Evolutionary conservation across 169 alveolate species (phyloP), one percentile per base, ranked within the genome.

Genomic region (Plasmodium cynomolgi): DNA sequence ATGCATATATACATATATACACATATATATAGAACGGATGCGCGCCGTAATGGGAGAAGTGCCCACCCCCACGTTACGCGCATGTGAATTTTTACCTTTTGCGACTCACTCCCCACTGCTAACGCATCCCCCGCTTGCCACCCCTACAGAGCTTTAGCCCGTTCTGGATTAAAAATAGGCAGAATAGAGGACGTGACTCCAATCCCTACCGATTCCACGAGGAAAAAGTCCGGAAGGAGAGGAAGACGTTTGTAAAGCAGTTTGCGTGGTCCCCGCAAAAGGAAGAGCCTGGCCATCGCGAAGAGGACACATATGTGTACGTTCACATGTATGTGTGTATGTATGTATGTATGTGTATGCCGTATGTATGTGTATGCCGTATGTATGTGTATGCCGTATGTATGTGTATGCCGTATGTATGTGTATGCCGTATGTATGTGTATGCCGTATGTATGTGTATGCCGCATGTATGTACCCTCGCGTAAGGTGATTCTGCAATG

Each of bases 141-240:
- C 75, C 77, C 37, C 58, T 68, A 47, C 58, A 97, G 99, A 95
- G 99, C 99, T 33, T 98, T 99, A 80, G 99, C 99, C 73, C 99
- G 99, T 96, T 96, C 99, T 62, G 99, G 99, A 79, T 96, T 99
- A 95, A 98, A 98, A 96, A 99, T 99, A 91, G 99, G 99, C 80
- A 99, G 99, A 97, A 99, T 99, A 88, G 99, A 99, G 97, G 99
- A 99, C 95, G 99, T 99, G 84, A 99, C 99, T 47, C 99, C 99
- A 83, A 99, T 99, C 92, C 99, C 99, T 68, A 99, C 99, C 44
- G 99, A 99, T 95, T 97, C 99, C 90, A 99, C 99, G 81, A 98
- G 99, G 96, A 98, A 99, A 96, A 98, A 98, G 96, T 99, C 99
- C 83, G 99, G 99, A 93, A 98, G 99, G 93, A 98, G 99, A 96